Conservation (phyloP, 805 yeast species). For the Torulaspora microellipsoides region DNA sequence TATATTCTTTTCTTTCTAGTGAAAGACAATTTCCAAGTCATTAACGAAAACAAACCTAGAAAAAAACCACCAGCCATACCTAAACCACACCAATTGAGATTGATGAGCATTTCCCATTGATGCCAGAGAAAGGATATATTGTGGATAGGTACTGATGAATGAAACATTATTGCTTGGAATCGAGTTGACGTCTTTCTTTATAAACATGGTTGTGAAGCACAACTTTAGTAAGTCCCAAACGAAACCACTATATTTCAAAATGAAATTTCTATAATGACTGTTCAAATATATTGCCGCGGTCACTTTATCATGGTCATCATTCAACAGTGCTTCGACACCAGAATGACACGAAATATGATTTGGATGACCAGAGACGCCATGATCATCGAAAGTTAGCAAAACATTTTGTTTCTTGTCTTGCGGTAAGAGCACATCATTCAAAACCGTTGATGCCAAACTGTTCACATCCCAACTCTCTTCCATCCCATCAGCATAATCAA, state of each 20-base stretch:
- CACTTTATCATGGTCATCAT: conserved; percentile 4
- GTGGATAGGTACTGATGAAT: conserved; percentile 36
- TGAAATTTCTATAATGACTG: conserved; percentile 17
- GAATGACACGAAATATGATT: conserved; percentile 68
- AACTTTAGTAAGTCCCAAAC: conserved; percentile 11
- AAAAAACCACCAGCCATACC: conserved; percentile 79
- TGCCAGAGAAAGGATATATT: conserved; percentile 40
- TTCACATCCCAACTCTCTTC: conserved; percentile 54
- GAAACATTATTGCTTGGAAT: conserved; percentile 13
- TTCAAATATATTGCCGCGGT: conserved; percentile 9
- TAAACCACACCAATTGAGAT: conserved; percentile 93
- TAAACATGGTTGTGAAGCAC: background rate
- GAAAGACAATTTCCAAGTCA: conserved; percentile 41
- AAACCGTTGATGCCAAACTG: conserved; percentile 18
- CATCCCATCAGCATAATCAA: conserved; percentile 65
- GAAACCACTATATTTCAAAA: conserved; percentile 26
- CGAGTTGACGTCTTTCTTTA: background rate
- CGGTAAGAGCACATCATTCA: conserved; percentile 3
- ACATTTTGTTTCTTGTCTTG: conserved; percentile 1
- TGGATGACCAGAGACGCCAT: conserved; percentile 83
- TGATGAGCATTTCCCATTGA: conserved; percentile 81
- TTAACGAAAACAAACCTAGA: conserved; percentile 77
- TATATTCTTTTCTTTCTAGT: conserved; percentile 8
- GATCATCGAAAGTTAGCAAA: conserved; percentile 72
- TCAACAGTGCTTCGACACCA: conserved; percentile 38